A percentile compares a stretch with the other conserved stretches of the same genome.
Conservation (phyloP, 176 grass and related monocot genomes). For the Triticum aestivum region DNA sequence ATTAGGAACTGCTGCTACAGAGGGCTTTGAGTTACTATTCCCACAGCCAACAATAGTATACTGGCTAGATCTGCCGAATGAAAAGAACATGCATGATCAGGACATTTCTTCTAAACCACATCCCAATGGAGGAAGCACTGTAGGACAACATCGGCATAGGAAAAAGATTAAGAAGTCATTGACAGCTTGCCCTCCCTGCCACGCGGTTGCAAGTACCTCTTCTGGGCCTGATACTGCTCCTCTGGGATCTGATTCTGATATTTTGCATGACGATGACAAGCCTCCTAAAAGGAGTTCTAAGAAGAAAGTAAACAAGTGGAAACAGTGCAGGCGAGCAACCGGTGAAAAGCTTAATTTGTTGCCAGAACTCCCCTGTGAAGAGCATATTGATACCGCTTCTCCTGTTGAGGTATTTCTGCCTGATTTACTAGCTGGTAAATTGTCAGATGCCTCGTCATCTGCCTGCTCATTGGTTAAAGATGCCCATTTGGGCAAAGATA, state of each 20-base stretch:
- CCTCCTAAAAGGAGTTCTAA: slow-evolving; percentile 30
- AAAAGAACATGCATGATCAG: slow-evolving; percentile 52
- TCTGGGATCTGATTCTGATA: slow-evolving; percentile 39
- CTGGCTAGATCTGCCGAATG: slow-evolving; percentile 34
- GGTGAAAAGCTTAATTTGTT: slow-evolving; percentile 25
- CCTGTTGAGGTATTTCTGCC: slow-evolving; percentile 25
- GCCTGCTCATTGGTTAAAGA: slow-evolving; percentile 23
- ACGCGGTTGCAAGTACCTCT: slow-evolving; percentile 24
- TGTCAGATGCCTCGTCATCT: slow-evolving; percentile 34
- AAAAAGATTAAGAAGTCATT: slow-evolving; percentile 21
- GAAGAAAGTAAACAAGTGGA: slow-evolving; percentile 41
- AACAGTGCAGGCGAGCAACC: background rate
- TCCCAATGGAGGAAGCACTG: slow-evolving; percentile 26
- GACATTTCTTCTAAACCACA: slow-evolving; percentile 25
- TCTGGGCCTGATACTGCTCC: background rate
- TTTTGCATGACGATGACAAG: slow-evolving; percentile 28
- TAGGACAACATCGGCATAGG: slow-evolving; percentile 3
- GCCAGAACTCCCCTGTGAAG: slow-evolving; percentile 33
- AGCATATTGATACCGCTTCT: slow-evolving; percentile 26
- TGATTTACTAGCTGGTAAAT: slow-evolving; percentile 22
- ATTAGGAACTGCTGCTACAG: slow-evolving; percentile 20
- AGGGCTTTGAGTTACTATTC: slow-evolving; percentile 22
- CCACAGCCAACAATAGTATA: slow-evolving; percentile 17
- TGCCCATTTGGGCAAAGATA: slow-evolving; percentile 20
- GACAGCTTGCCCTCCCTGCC: background rate